Evolutionary conservation across 2,329 filamentous ascomycete species (phyloP), one percentile per base, ranked within the genome.

Genomic region (Cladophialophora immunda): DNA sequence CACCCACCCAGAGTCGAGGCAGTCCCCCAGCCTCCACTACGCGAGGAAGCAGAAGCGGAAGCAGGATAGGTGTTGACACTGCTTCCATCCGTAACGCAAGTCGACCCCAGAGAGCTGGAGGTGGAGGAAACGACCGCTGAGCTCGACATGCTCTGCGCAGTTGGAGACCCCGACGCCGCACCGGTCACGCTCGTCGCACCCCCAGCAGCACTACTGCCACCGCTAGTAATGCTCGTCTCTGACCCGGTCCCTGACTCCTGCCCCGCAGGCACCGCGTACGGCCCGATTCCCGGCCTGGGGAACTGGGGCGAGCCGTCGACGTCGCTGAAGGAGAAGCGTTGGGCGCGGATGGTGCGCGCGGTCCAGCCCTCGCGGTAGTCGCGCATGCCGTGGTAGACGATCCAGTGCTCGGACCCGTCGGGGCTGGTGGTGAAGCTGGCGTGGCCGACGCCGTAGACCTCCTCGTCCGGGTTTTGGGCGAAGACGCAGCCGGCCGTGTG

Each of bases 301-400:
- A 85, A 85, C 0, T 75, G 77, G 0, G 83, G 83, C 11, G 74
- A 78, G 0, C 83, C 83, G 41, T 84, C 81, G 25, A 8, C 11
- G 6, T 77, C 75, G 64, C 82, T 82, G 82, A 81, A 85, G 1
- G 70, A 75, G 66, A 84, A 84, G 71, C 77, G 80, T 76, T 85
- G 83, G 36, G 82, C 74, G 8, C 83, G 73, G 57, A 85, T 82
- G n/a, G 80, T 83, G 58, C 83, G 76, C 25, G 81, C 82, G 30
- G 70, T 72, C 83, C 82, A 84, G 0, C 83, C 81, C 56, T 78
- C 80, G 29, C 76, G 76, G n/a, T 81, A 81, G 70, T 84, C 78
- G 36, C 73, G 67, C 82, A 85, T 85, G 9, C 82, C 83, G 72
- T 85, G 83, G 72, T 85, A 85, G n/a, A 85, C 80, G 58, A 85